phyloP scores from a whole-genome alignment of 2,329 filamentous ascomycete species.

The Diaporthe sp. region DNA sequence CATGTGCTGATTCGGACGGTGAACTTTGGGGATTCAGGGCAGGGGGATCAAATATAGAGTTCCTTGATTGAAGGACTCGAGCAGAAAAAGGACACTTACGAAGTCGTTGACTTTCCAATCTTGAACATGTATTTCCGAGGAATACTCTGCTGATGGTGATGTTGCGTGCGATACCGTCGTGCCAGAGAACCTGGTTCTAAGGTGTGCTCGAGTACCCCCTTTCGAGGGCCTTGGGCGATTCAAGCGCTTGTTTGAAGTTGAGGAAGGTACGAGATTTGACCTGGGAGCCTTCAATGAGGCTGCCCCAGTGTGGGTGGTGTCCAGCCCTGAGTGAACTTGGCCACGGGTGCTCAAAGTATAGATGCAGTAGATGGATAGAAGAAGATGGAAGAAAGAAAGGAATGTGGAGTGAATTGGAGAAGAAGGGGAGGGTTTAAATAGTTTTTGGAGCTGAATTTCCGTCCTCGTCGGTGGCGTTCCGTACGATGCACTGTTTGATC shows the following conservation, averaged over 20 bases:
- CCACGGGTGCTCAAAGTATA: not conserved
- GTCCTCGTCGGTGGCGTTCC: not conserved
- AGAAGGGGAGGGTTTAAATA: not conserved
- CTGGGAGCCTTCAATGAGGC: not conserved
- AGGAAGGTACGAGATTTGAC: not conserved
- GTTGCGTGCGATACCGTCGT: no score
- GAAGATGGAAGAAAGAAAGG: not conserved
- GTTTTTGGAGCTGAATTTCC: not conserved
- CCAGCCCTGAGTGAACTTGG: not conserved
- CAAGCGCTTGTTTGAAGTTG: not conserved
- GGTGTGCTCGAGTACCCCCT: no score
- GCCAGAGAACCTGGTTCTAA: no score
- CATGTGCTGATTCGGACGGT: no score
- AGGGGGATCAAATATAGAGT: no score
- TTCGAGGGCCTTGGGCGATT: no score
- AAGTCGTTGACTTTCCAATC: no score
- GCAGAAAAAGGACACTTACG: no score
- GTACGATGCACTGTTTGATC: not conserved
- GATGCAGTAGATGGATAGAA: not conserved
- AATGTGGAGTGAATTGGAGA: fast-evolving
- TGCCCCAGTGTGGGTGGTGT: not conserved
- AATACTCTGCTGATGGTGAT: no score
- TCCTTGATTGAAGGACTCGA: no score
- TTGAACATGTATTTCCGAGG: no score
- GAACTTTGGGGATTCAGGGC: no score